These are phyloP conservation scores for Phialemoniopsis sp. DNA, from an alignment of 2,329 filamentous ascomycete genomes.

Conservation along the genomic window DNA sequence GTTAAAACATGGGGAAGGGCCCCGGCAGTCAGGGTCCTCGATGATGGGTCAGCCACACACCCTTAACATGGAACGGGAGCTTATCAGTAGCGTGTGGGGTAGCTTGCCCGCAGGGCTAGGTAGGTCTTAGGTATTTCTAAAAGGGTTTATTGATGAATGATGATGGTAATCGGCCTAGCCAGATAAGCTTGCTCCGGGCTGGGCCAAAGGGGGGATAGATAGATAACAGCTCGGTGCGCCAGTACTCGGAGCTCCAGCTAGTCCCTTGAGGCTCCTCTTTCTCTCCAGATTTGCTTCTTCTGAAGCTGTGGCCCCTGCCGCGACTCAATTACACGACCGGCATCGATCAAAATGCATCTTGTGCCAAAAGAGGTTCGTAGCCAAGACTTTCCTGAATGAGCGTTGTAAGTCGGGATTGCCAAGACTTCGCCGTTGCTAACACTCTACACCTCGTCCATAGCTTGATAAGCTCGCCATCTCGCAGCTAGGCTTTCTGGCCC, in stretches of 20 bases:
- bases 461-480: slow-evolving; percentile 95
- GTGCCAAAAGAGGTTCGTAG: slow-evolving; percentile 27
- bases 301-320: neutral
- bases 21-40: too few relatives aligned
- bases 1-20: too few relatives aligned
- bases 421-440: neutral
- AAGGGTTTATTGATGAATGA: too few relatives aligned
- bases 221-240: too few relatives aligned
- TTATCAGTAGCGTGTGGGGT: slow-evolving; percentile 1
- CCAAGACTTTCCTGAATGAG: too few relatives aligned
- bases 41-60: too few relatives aligned
- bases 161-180: too few relatives aligned
- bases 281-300: neutral
- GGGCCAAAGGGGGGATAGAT: too few relatives aligned
- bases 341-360: slow-evolving; percentile 25
- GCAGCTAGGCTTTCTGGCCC: slow-evolving; percentile 81
- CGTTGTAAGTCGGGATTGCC: neutral
- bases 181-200: too few relatives aligned
- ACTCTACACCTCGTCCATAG: slow-evolving; percentile 37
- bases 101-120: neutral
- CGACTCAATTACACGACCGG: slow-evolving; percentile 1
- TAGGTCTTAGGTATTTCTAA: too few relatives aligned
- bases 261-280: neutral
- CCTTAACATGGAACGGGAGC: too few relatives aligned
- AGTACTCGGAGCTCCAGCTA: too few relatives aligned